phyloP scores from a whole-genome alignment of 1,284 basidiomycete species.

The Tilletia caries region DNA sequence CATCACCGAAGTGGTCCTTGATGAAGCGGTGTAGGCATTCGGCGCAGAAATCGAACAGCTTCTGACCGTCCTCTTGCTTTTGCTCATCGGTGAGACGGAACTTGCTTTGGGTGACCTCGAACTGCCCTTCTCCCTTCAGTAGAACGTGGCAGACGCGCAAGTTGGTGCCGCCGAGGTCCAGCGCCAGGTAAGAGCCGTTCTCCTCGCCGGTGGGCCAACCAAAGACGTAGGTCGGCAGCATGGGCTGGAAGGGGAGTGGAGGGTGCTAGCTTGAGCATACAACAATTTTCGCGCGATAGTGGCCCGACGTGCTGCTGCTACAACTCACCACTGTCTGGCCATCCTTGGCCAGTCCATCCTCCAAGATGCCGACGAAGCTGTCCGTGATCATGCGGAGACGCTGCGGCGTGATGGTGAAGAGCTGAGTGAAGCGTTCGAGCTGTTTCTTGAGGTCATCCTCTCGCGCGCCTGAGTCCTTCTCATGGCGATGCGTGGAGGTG shows the following conservation, averaged over 20 bases:
- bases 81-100: slow-evolving; percentile 96
- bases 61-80: slow-evolving; percentile 93
- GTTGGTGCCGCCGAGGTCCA: slow-evolving; percentile 92
- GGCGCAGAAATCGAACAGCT: slow-evolving; percentile 94
- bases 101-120: slow-evolving; percentile 96
- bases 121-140: slow-evolving; percentile 85
- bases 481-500: slow-evolving; percentile 40
- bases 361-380: slow-evolving; percentile 87
- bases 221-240: slow-evolving; percentile 96
- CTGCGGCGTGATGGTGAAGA: slow-evolving; percentile 46
- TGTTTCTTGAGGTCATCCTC: slow-evolving; percentile 41
- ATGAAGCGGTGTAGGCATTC: slow-evolving; percentile 88
- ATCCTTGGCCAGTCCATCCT: slow-evolving; percentile 76
- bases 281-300: background rate
- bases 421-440: slow-evolving; percentile 36
- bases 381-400: slow-evolving; percentile 68
- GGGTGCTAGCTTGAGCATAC: no score
- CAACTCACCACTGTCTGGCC: slow-evolving; percentile 80
- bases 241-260: slow-evolving; percentile 63
- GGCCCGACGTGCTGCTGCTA: background rate
- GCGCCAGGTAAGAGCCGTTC: slow-evolving; percentile 81
- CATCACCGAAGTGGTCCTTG: slow-evolving; percentile 67
- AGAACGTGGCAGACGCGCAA: slow-evolving; percentile 94
- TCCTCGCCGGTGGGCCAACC: slow-evolving; percentile 92
- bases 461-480: slow-evolving; percentile 32